Conservation (phyloP, 208 protist genomes). For the Strigomonas culicis region DNA sequence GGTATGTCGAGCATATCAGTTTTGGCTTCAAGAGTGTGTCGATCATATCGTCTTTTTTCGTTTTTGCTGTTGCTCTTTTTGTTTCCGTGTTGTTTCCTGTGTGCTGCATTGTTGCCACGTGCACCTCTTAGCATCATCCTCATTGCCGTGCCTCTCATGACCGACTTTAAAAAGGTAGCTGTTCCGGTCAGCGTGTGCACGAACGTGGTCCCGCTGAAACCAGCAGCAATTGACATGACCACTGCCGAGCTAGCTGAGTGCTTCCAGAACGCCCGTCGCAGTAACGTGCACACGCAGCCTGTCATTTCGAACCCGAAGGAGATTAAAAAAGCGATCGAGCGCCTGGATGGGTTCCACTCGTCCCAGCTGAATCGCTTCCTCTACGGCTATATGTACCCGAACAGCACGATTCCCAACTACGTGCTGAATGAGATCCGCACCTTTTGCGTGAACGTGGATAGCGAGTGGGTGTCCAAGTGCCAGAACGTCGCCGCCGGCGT, state of each 20-base stretch:
- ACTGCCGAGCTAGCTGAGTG: slow-evolving; percentile 48
- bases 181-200: slow-evolving; percentile 34
- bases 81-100: background rate
- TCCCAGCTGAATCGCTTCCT: slow-evolving; percentile 71
- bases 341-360: slow-evolving; percentile 55
- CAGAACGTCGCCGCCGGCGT: slow-evolving; percentile 68
- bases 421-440: slow-evolving; percentile 51
- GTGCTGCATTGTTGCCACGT: too few species aligned
- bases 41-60: slow-evolving; percentile 7
- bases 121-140: too few species aligned
- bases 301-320: slow-evolving; percentile 39
- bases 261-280: slow-evolving; percentile 55
- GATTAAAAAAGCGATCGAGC: slow-evolving; percentile 59
- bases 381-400: slow-evolving; percentile 66
- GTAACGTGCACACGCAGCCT: slow-evolving; percentile 65
- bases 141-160: background rate
- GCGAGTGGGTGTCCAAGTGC: slow-evolving; percentile 59
- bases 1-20: slow-evolving; percentile 5
- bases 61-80: background rate
- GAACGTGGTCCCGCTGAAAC: slow-evolving; percentile 35
- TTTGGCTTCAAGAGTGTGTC: too few species aligned
- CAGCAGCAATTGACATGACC: slow-evolving; percentile 21
- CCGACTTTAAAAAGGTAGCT: slow-evolving; percentile 23
- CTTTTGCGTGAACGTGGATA: slow-evolving; percentile 49
- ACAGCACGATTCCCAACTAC: slow-evolving; percentile 40